phyloP scores from a whole-genome alignment of 208 protist species.

The Trichomonas tenax region DNA sequence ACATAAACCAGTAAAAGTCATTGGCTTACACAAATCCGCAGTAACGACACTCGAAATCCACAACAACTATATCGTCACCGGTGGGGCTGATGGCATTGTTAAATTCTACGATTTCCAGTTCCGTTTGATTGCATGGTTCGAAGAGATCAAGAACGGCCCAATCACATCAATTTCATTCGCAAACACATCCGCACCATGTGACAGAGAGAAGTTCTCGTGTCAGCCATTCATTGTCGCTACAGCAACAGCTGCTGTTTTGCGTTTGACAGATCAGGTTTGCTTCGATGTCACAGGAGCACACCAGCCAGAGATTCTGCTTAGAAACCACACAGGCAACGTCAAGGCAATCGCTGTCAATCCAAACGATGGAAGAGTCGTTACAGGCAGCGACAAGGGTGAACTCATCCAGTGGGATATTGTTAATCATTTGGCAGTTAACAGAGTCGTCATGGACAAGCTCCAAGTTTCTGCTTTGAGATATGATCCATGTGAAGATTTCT shows the following conservation, averaged over 20 bases:
- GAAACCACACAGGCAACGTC: not conserved
- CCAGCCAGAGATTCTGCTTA: not conserved
- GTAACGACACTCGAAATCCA: not conserved
- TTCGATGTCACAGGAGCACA: not conserved
- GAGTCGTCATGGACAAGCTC: not conserved
- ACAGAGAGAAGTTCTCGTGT: not conserved
- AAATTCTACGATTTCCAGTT: constrained; percentile 75
- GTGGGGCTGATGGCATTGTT: constrained; percentile 70
- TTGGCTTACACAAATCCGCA: not conserved
- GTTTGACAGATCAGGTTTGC: not conserved
- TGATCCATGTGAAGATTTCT: constrained; percentile 6
- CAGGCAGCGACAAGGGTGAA: not conserved
- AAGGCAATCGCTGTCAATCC: constrained; percentile 15
- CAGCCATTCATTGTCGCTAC: not conserved
- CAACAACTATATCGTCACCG: constrained; percentile 57
- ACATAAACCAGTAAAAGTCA: constrained; percentile 18
- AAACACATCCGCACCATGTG: not conserved
- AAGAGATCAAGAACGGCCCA: constrained; percentile 68
- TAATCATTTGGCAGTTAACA: not conserved
- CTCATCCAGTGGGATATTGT: constrained; percentile 12
- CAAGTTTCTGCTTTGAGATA: not conserved
- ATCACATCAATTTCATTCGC: constrained; percentile 71
- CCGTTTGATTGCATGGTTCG: constrained; percentile 74
- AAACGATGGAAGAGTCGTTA: not conserved
- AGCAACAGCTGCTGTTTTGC: not conserved